Conservation (phyloP, 2,329 filamentous ascomycete species). For the Fusarium penzigii region DNA sequence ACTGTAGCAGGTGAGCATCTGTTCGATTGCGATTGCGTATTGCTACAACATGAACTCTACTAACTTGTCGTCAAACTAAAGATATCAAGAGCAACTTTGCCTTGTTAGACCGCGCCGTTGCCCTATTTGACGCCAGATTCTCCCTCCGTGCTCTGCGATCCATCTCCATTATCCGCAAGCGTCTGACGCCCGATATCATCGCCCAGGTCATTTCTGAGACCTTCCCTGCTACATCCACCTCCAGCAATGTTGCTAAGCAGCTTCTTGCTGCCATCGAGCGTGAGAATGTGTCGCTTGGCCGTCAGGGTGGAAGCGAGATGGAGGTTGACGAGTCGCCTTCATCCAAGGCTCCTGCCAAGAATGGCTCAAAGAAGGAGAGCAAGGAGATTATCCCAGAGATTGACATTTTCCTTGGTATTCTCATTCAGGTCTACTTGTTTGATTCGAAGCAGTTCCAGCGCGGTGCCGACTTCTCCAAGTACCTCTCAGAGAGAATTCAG, state of each 20-base stretch:
- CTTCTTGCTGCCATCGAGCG: constrained; percentile 71
- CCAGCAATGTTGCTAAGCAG: constrained; percentile 66
- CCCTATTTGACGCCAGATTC: constrained; percentile 92
- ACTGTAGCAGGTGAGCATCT: constrained; percentile 57
- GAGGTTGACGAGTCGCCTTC: constrained; percentile 61
- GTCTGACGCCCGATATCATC: constrained; percentile 79
- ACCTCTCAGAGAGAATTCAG: constrained; percentile 82
- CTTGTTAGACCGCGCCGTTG: constrained; percentile 87
- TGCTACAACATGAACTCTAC: too few relatives aligned
- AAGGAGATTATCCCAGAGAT: constrained; percentile 86
- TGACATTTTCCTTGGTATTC: constrained; percentile 84
- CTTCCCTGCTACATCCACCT: constrained; percentile 63
- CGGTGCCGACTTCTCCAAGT: constrained; percentile 81
- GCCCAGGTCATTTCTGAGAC: constrained; percentile 79
- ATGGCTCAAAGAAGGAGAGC: constrained; percentile 61
- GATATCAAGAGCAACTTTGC: constrained; percentile 95
- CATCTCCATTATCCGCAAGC: constrained; percentile 93
- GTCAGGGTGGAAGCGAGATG: constrained; percentile 63
- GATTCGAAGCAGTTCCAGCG: constrained; percentile 80
- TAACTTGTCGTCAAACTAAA: constrained; percentile 39
- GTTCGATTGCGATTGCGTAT: not conserved
- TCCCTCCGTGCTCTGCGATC: constrained; percentile 90
- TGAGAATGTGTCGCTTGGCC: constrained; percentile 63
- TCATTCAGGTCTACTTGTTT: constrained; percentile 84
- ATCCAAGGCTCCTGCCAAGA: constrained; percentile 52